Base-by-base conservation (phyloP, 2,329 filamentous ascomycete species). In the Pseudogymnoascus pannorum region DNA sequence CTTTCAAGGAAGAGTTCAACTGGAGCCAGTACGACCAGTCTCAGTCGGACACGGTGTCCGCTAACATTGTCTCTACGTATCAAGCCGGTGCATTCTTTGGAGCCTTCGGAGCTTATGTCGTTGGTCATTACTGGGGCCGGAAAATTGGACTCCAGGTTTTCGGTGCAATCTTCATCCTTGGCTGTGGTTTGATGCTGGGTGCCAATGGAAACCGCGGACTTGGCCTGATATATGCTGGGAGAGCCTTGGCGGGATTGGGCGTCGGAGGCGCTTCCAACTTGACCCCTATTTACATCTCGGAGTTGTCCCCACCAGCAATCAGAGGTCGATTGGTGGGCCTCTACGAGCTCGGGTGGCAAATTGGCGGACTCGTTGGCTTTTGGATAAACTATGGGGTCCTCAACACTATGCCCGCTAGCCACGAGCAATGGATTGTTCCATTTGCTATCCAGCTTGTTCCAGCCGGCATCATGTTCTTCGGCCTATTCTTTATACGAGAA, bases 41-140 rank as follows among this genome's bases (percentile, higher is more conserved):
- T 2, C 70, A 81, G n/a, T 75, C 85, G 24, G 80, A 85, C 29
- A 74, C 88, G 3, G 76, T 88, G 57, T 86, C 85, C 69, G 78
- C 86, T 68, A 93, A 92, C 72, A 91, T 92, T 64, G 89, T 92
- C 59, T 91, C 87, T 24, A 83, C 88, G 60, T 92, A 91, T 75
- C 90, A 93, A 74, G 90, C 89, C 8, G 89, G 89, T 63, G 89
- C 89, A 63, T 92, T 94, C 76, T 92, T 93, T 67, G 90, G 90
- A 58, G 84, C 86, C n/a, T 75, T 91, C 40, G 80, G 82, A 63
- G 87, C 85, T 61, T 92, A 88, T 67, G 79, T 77, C 7, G 80
- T 83, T 33, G 85, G 82, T 29, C 85, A 87, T 76, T 89, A 81
- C 71, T 76, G 87, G 64, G 89, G 89, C 26, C 82, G 89, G 20